Percentiles rank a stretch among this genome's conserved stretches.
phyloP scores from a whole-genome alignment of 2,329 filamentous ascomycete species.

The Neofusicoccum kwambonambiense region DNA sequence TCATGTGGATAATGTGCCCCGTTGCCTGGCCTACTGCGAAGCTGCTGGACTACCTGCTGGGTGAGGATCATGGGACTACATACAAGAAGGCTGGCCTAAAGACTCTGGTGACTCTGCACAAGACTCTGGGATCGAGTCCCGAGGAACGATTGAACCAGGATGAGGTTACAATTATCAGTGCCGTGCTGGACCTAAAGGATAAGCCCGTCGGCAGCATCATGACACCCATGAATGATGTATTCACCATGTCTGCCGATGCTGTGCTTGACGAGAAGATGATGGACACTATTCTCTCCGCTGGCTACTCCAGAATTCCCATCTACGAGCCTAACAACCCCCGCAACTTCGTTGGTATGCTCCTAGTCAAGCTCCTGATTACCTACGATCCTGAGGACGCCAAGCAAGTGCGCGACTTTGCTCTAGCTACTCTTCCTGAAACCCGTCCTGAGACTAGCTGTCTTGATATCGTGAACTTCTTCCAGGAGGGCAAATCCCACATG shows the following conservation, averaged over 20 bases:
- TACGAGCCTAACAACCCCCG: constrained; percentile 77
- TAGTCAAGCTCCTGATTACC: constrained; percentile 98
- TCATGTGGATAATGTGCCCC: constrained; percentile 92
- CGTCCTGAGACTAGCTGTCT: constrained; percentile 92
- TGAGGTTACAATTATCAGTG: constrained; percentile 97
- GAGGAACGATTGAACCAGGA: constrained; percentile 90
- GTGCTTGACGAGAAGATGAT: constrained; percentile 91
- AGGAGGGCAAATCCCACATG: constrained; percentile 99
- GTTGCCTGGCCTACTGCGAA: constrained; percentile 95
- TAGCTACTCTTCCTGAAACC: constrained; percentile 93
- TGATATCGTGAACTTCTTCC: constrained; percentile 99
- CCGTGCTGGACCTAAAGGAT: constrained; percentile 92
- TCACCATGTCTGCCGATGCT: constrained; percentile 93
- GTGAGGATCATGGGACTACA: constrained; percentile 90
- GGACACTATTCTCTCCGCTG: constrained; percentile 87
- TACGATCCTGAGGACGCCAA: constrained; percentile 94
- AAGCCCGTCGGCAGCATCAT: constrained; percentile 95
- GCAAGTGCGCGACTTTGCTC: constrained; percentile 82
- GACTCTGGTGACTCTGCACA: constrained; percentile 91
- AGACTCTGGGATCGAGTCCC: constrained; percentile 80
- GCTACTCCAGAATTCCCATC: constrained; percentile 95
- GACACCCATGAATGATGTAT: constrained; percentile 98
- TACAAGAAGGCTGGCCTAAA: constrained; percentile 99
- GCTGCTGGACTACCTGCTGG: constrained; percentile 87
- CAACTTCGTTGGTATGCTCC: constrained; percentile 95